Percentiles rank a stretch among this genome's conserved stretches.
Conservation (phyloP, 139 green algal species). For the Eudorina sp. region DNA sequence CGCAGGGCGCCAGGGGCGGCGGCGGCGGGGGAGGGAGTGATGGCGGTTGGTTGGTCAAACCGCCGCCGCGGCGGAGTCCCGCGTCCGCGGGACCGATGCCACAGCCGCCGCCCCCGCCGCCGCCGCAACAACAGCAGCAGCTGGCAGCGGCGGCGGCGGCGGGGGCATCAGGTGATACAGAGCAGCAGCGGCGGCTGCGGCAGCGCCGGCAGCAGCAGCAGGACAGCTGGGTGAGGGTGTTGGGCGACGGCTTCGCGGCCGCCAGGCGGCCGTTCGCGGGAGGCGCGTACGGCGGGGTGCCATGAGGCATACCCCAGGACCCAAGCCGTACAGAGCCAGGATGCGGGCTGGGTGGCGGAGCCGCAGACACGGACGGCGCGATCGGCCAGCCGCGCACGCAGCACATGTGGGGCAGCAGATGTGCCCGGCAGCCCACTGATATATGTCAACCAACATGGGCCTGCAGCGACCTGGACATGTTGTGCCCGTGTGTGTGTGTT, state of each 20-base stretch:
- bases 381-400: no score
- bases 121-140: background rate
- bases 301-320: no score
- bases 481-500: no score
- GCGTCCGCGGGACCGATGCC: background rate
- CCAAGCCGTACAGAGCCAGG: no score
- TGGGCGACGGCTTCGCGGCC: background rate
- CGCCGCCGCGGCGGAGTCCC: background rate
- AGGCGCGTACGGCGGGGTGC: slow-evolving; percentile 1
- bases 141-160: background rate
- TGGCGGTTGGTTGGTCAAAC: background rate
- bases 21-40: no score
- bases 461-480: no score
- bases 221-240: background rate
- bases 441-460: no score
- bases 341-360: no score
- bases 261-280: background rate
- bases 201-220: background rate
- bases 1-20: background rate
- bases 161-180: background rate
- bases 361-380: no score
- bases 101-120: background rate
- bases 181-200: background rate
- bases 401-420: no score
- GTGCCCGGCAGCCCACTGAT: no score